Base-by-base conservation (phyloP, 1,139 yeast genomes). In the Magnusiomyces tetraspermus region DNA sequence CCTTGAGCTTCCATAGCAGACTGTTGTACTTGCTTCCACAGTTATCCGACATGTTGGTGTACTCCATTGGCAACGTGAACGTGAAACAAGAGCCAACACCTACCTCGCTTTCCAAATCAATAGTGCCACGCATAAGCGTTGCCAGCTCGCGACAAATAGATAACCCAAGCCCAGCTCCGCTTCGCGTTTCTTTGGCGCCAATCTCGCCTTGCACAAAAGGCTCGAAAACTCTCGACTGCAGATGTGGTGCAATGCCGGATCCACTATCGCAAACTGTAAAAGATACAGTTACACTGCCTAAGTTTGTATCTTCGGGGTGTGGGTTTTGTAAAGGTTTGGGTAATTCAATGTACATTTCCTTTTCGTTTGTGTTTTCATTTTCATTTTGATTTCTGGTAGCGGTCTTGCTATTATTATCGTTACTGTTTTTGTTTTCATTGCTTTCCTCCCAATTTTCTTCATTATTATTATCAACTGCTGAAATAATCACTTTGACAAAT, bases 181-280 rank as follows among this genome's bases (percentile, higher is more conserved):
- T 95, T 64, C 85, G 82, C 55, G 90, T 85, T 67, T 96, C 76
- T 2, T 94, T 83, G 41, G 87, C 72, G 0, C 95, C 88, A 67
- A 87, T 95, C 63, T 89, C 96, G 50, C 96, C 97, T 69, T 89
- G 96, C 33, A 88, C 89, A 71, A 89, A 89, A 1, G 97, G 96
- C 62, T 89, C 96, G 69, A 89, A 89, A 4, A 89, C 92, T 59
- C 83, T 80, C 49, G 82, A 82, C 63, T 87, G 96, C 55, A 88
- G 68, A 1, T 83, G 80, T 15, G 85, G 82, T 51, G 87, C 94
- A 55, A 89, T 88, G 58, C 97, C 97, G 0, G 96, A 87, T 3
- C 97, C 97, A 0, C 95, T 87, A 67, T 89, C 97, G 17, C 46
- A 43, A 8, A 43, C 46, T 10, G 11, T 19, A 43, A 43, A 43